Evolutionary conservation across 306 rosid genomes (phyloP).

Genomic region (Abrus pulchellus): DNA sequence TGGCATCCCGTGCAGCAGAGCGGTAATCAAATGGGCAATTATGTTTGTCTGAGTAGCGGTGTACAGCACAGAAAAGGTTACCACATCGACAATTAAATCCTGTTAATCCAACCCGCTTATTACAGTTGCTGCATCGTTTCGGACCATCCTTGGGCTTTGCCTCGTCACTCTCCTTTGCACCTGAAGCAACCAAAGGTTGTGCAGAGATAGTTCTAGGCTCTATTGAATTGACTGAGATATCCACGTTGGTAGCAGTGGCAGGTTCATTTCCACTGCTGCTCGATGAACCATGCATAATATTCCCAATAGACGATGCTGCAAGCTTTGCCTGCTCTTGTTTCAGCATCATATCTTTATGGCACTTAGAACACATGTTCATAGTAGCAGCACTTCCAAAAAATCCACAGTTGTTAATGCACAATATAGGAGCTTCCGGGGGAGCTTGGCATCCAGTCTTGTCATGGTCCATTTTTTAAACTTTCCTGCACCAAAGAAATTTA

Average conservation of each 20-base stretch:
- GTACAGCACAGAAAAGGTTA: constrained; percentile 69
- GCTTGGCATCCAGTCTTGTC: constrained; percentile 86
- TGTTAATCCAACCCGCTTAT: constrained; percentile 75
- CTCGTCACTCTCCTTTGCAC: constrained; percentile 55
- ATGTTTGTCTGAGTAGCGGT: constrained; percentile 84
- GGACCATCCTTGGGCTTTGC: constrained; percentile 70
- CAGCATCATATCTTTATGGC: constrained; percentile 76
- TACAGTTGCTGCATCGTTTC: constrained; percentile 76
- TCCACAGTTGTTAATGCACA: constrained; percentile 80
- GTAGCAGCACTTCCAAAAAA: constrained; percentile 83
- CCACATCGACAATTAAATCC: constrained; percentile 87
- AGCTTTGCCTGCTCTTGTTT: constrained; percentile 79
- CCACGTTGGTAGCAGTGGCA: constrained; percentile 44
- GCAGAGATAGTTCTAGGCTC: constrained; percentile 55
- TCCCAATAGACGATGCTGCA: constrained; percentile 76
- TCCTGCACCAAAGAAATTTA: constrained; percentile 51
- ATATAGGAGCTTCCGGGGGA: constrained; percentile 74
- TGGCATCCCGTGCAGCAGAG: constrained; percentile 74
- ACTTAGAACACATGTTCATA: constrained; percentile 85
- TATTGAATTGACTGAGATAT: constrained; percentile 47
- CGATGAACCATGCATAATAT: constrained; percentile 73
- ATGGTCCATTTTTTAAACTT: constrained; percentile 68
- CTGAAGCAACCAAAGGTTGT: constrained; percentile 51
- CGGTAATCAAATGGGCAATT: constrained; percentile 75
- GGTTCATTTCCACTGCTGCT: constrained; percentile 56